Evolutionary conservation across 352 stramenopile species (phyloP).

Genomic region (Phytophthora palmivora): DNA sequence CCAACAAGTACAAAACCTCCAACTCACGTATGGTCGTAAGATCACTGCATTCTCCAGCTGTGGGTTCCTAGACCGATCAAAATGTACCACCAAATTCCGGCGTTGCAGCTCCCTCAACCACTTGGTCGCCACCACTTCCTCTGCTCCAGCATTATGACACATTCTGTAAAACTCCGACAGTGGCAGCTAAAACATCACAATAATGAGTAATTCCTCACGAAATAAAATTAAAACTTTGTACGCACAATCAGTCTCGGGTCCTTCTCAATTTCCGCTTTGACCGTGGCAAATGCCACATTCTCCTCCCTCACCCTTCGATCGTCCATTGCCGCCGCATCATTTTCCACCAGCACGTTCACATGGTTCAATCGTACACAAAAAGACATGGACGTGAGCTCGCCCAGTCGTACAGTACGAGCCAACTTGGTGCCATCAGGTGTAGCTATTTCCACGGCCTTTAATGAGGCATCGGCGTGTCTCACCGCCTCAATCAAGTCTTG

Average conservation of each 20-base stretch:
- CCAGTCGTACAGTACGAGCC: slow-evolving; percentile 66
- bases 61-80: slow-evolving; percentile 68
- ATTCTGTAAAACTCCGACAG: slow-evolving; percentile 77
- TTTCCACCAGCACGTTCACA: slow-evolving; percentile 64
- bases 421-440: slow-evolving; percentile 73
- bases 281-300: slow-evolving; percentile 66
- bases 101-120: slow-evolving; percentile 81
- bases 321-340: slow-evolving; percentile 43
- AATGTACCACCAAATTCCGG: slow-evolving; percentile 79
- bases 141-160: slow-evolving; percentile 71
- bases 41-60: slow-evolving; percentile 78
- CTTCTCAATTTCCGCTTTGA: slow-evolving; percentile 71
- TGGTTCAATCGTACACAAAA: slow-evolving; percentile 81
- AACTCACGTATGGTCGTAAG: slow-evolving; percentile 68
- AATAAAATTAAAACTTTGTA: neutral
- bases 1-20: neutral
- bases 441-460: slow-evolving; percentile 75
- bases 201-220: neutral
- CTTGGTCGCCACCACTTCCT: slow-evolving; percentile 75
- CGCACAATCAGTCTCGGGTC: slow-evolving; percentile 60
- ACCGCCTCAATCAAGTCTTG: slow-evolving; percentile 64
- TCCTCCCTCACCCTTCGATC: slow-evolving; percentile 42
- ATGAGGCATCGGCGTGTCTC: slow-evolving; percentile 50
- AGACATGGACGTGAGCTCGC: slow-evolving; percentile 66
- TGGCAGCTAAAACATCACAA: slow-evolving; percentile 52